Base-by-base conservation (phyloP, 768 basidiomycete genomes). In the Serendipita sp. region DNA sequence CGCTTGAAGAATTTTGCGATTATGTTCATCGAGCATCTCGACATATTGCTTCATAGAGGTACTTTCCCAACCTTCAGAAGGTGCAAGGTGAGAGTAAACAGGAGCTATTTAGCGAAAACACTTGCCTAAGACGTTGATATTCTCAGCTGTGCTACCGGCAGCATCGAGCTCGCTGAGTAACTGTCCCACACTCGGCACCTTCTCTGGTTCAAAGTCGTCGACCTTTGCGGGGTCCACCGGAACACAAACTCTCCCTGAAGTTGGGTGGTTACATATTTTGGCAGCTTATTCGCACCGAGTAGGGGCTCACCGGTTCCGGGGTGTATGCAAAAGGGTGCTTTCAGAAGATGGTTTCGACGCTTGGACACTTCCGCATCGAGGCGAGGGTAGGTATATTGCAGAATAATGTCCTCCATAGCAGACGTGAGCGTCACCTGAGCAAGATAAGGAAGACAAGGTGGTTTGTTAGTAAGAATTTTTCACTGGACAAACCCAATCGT, bases 321-420 rank as follows among this genome's bases (percentile, higher is more conserved):
- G 72, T 99, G 96, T 0, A 98, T 77, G 70, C 94, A 96, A 73
- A 99, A 99, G 0, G 96, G 96, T 22, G 91, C 87, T 74, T 99
- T 99, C 61, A 99, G 81, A 75, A 99, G 79, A 76, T 99, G 96
- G 75, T 99, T 98, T 58, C 93, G 81, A 70, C 94, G 90, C 70
- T 98, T 95, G 2, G 93, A 94, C 30, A 99, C 96, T 72, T 99
- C 96, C 14, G 89, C 88, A 72, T 99, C 96, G 61, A 99, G 81
- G 13, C 96, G 84, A 1, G 95, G 95, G 73, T 98, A 99, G 0
- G 89, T 95, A 72, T 96, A 97, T 67, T 91, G 87, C 13, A 99
- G 76, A 51, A 96, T 77, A 64, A 97, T 82, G 65, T 98, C 95
- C 71, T 95, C 86, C 75, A 92, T 75, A 2, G 84, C 82, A 1